Evolutionary conservation across 495 filamentous ascomycete species (phyloP).

Genomic region (Parmelia sp.): DNA sequence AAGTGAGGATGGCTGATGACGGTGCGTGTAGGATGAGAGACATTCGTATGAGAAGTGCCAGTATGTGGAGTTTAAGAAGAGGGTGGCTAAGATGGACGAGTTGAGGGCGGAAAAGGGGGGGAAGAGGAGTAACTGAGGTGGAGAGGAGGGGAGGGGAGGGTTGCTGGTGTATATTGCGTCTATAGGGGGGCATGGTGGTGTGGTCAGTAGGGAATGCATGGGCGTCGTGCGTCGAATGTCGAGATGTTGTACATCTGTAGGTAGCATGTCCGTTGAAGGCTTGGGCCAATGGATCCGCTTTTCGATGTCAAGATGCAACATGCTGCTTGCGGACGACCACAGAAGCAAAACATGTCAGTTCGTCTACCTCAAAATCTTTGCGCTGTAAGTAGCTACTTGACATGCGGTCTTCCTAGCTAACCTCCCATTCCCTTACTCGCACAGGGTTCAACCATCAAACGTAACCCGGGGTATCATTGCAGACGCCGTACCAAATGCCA

Average conservation of each 20-base stretch:
- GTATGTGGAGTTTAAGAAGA: constrained; percentile 96
- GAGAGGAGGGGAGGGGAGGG: background rate
- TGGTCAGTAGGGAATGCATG: background rate
- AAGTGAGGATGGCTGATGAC: constrained; percentile 1
- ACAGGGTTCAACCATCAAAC: constrained; percentile 1
- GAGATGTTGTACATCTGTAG: no score
- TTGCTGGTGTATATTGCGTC: constrained; percentile 3
- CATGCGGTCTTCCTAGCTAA: background rate
- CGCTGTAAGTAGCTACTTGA: background rate
- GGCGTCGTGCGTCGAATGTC: background rate
- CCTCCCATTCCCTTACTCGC: background rate
- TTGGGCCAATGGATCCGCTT: no score
- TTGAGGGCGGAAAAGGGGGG: constrained; percentile 79
- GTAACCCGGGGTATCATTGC: constrained; percentile 23
- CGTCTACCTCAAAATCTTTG: background rate
- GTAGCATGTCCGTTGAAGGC: background rate
- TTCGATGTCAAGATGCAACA: background rate
- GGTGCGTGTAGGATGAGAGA: constrained; percentile 65
- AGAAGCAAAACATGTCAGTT: background rate
- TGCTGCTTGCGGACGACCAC: background rate
- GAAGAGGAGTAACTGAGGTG: constrained; percentile 73
- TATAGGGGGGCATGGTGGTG: background rate
- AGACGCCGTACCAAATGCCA: constrained; percentile 23
- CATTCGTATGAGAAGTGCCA: constrained; percentile 99
- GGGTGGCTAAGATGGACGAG: constrained; percentile 98